These are phyloP conservation scores for Polychaeton citri DNA, from an alignment of 2,329 filamentous ascomycete genomes.

Conservation along the genomic window DNA sequence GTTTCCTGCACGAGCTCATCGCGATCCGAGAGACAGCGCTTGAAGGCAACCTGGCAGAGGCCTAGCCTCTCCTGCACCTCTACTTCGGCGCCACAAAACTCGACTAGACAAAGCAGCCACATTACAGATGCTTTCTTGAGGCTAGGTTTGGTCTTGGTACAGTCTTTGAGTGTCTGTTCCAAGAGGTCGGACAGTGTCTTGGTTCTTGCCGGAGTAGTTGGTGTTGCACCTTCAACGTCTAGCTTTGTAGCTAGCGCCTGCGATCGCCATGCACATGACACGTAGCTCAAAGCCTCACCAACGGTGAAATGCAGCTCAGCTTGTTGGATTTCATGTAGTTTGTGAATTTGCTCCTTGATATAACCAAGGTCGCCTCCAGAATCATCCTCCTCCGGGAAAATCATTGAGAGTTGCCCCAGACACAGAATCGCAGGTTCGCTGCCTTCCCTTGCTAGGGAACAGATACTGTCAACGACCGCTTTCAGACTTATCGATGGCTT, in stretches of 20 bases:
- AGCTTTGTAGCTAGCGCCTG: constrained; percentile 61
- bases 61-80: constrained; percentile 62
- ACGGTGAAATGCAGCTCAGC: constrained; percentile 82
- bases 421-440: constrained; percentile 72
- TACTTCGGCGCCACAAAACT: constrained; percentile 70
- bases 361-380: constrained; percentile 31
- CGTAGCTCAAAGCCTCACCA: constrained; percentile 73
- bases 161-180: constrained; percentile 62
- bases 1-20: constrained; percentile 95
- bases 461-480: constrained; percentile 47
- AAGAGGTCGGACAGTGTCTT: constrained; percentile 43
- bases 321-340: constrained; percentile 70
- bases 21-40: constrained; percentile 70
- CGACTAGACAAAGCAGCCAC: constrained; percentile 84
- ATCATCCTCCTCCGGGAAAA: constrained; percentile 34
- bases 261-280: constrained; percentile 71
- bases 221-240: constrained; percentile 51
- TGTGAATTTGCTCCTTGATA: constrained; percentile 57
- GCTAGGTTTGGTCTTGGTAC: constrained; percentile 74
- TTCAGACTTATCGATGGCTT: too few relatives aligned
- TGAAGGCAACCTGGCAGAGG: constrained; percentile 75
- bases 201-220: constrained; percentile 25
- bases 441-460: constrained; percentile 59
- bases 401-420: constrained; percentile 62
- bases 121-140: constrained; percentile 86